phyloP scores from a whole-genome alignment of 108 stramenopile species.

The Stephanodiscus triporus region DNA sequence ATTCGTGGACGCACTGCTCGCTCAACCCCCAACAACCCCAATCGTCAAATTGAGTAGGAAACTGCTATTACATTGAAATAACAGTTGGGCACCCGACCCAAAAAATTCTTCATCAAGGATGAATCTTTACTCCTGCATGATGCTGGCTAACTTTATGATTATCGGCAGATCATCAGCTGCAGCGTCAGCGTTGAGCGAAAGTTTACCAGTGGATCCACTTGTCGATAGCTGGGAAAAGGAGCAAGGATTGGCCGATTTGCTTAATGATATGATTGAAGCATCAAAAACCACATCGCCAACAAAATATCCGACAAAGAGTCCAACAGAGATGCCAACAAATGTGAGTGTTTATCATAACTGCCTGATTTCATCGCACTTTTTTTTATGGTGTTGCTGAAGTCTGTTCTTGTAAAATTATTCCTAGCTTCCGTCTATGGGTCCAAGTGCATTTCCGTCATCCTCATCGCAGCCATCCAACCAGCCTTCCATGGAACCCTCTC shows the following conservation, averaged over 20 bases:
- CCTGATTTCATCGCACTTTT: background rate
- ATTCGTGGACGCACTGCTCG: too few species aligned
- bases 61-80: too few species aligned
- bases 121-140: background rate
- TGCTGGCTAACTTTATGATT: constrained; percentile 3
- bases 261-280: constrained; percentile 21
- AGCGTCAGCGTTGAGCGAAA: background rate
- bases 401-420: background rate
- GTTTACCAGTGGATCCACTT: constrained; percentile 1
- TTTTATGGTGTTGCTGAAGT: background rate
- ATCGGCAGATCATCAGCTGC: background rate
- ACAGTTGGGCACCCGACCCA: too few species aligned
- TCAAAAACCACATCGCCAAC: constrained; percentile 15
- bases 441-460: constrained; percentile 4
- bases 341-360: background rate
- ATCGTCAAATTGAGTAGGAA: background rate
- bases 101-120: background rate
- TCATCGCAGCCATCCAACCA: constrained; percentile 14
- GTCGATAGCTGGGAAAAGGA: constrained; percentile 24
- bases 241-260: constrained; percentile 5
- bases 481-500: background rate
- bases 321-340: constrained; percentile 9
- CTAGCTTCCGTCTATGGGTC: background rate
- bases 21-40: background rate
- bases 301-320: background rate